Base-by-base conservation (phyloP, 768 basidiomycete genomes). In the Russula sp. region DNA sequence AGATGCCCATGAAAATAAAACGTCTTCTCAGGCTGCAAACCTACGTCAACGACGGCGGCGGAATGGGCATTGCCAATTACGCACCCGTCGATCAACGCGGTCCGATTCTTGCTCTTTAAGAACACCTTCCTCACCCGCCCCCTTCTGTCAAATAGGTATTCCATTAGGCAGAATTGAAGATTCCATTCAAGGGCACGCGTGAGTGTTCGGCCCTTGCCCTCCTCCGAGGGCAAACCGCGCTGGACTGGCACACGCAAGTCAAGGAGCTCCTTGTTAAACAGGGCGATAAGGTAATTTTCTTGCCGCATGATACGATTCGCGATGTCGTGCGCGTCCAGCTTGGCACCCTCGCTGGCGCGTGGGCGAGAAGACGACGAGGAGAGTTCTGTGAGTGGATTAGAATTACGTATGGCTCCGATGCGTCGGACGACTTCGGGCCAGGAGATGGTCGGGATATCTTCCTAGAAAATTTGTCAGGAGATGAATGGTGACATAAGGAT, bases 111-210 rank as follows among this genome's bases (percentile, higher is more conserved):
- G 59, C 85, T 87, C 73, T 91, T 91, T 68, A 98, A 69, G 65
- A 99, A 98, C 50, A 90, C 87, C 71, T 91, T 93, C 70, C 94
- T 79, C 18, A 99, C 97, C 60, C 83, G 82, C 13, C 97, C 96
- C 59, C 87, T 83, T n/a, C 80, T 73, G 68, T 98, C 96, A 68
- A 98, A 99, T 45, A 98, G 75, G 71, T 93, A 98, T 61, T 90
- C 93, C 84, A 98, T 87, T 69, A 99, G 75, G 71, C 95, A 98
- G 70, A 95, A 97, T 53, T 93, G 77, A 56, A 99, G 75, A 73
- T 99, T 99, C 97, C 97, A 99, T 72, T 98, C 96, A 68, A 99
- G 72, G 6, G 93, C 90, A 67, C 86, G 84, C 5, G 96, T 99
- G 41, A 99, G 73, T 69, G 86, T 84, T 67, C 82, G 87, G 6